Base-by-base conservation (phyloP, 1,284 basidiomycete species). In the Cryptococcus depauperatus region DNA sequence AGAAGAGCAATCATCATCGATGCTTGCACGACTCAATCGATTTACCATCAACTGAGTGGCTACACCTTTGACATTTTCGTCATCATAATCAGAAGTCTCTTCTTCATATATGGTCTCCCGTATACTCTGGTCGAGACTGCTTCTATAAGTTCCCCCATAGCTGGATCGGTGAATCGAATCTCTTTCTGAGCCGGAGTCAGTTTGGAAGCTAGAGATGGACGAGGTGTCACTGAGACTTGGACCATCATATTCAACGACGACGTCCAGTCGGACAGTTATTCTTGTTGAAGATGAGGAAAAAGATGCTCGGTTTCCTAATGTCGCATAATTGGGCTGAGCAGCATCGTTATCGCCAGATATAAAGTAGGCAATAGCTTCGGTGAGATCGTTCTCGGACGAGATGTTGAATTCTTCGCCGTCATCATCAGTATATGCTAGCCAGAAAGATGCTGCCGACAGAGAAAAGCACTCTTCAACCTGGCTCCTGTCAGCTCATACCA, bases 191-290 rank as follows among this genome's bases (percentile, higher is more conserved):
- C 49, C 47, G 4, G 41, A 48, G 25, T 43, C 50, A 47, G 57
- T 66, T 39, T 57, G 35, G 35, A 62, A 64, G 33, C 58, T 66
- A 3, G 77, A 78, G 11, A 90, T 73, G 10, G 85, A 89, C 6
- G 79, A 81, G 1, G 86, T 85, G 58, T 92, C 89, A 13, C 85
- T 89, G 46, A 92, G 74, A 64, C 83, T 86, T n/a, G 84, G 87
- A 0, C 87, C 86, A 61, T 92, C 89, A 58, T 88, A 90, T 54
- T 90, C 87, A 47, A 90, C 80, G 4, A 76, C 74, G 26, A 93
- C 81, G 37, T 81, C 76, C 35, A 92, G 78, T 14, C 79, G 75
- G 19, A 92, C 71, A 1, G 81, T 84, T 47, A 92, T 84, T 64
- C 80, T 85, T 25, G 50, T 48, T 11, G 50, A 43, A 1, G 57